Percentiles rank a stretch among this genome's conserved stretches.
These are phyloP conservation scores for Helicostylum pulchrum DNA, from an alignment of 192 early-diverging fungal genomes.

Conservation along the genomic window DNA sequence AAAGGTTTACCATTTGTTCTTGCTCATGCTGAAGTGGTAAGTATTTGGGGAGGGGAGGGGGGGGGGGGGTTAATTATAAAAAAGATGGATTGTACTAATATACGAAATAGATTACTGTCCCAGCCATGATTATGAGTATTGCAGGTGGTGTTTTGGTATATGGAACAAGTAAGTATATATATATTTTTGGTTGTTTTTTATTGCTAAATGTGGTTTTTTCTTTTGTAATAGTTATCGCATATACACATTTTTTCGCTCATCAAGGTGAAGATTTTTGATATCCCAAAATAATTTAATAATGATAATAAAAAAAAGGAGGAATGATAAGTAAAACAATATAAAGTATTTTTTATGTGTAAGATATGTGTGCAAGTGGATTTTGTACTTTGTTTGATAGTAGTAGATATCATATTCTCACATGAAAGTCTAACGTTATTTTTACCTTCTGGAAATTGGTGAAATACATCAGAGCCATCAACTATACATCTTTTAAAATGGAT, in stretches of 20 bases:
- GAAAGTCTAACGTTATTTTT: too few species aligned
- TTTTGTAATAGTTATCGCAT: slow-evolving; percentile 47
- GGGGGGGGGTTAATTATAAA: too few species aligned
- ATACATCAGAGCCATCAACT: too few species aligned
- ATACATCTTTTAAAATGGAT: too few species aligned
- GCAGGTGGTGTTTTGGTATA: slow-evolving; percentile 91
- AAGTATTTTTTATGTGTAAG: too few species aligned
- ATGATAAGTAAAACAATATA: too few species aligned
- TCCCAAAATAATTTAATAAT: background rate
- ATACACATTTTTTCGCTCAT: slow-evolving; percentile 51
- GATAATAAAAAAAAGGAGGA: too few species aligned
- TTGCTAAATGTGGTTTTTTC: slow-evolving; percentile 1
- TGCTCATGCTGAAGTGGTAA: slow-evolving; percentile 74
- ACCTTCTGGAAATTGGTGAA: too few species aligned
- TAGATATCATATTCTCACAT: too few species aligned
- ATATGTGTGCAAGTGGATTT: too few species aligned
- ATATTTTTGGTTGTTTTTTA: background rate
- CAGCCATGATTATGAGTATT: slow-evolving; percentile 90
- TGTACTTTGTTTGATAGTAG: too few species aligned
- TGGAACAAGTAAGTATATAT: slow-evolving; percentile 66
- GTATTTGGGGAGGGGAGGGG: slow-evolving; percentile 10
- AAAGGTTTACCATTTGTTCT: slow-evolving; percentile 70
- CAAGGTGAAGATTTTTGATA: slow-evolving; percentile 53
- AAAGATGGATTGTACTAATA: background rate
- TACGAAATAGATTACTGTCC: slow-evolving; percentile 60